A percentile compares a stretch with the other conserved stretches of the same genome.
These are phyloP conservation scores for Cutaneotrichosporon cutaneum DNA, from an alignment of 1,284 basidiomycete genomes.

Conservation along the genomic window DNA sequence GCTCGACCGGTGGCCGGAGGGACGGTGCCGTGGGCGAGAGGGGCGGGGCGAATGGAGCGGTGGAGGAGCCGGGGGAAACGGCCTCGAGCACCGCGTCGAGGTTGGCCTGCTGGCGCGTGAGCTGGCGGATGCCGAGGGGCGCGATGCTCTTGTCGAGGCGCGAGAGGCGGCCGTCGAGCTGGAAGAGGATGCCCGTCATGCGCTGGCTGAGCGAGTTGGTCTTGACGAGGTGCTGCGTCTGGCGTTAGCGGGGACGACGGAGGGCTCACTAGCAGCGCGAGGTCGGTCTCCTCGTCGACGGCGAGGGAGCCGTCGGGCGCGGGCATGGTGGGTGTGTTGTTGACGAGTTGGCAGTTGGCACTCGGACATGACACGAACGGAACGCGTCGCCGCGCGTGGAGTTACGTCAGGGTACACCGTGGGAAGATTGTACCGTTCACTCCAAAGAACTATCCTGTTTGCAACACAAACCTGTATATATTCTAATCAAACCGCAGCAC, in stretches of 20 bases:
- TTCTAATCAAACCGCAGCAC: no score
- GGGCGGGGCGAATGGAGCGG: background rate
- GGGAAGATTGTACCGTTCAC: no score
- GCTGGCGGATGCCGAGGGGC: constrained; percentile 48
- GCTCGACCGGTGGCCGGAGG: background rate
- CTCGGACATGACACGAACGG: background rate
- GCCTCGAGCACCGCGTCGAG: constrained; percentile 15
- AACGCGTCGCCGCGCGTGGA: background rate
- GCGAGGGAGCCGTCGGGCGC: constrained; percentile 15
- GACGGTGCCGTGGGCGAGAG: background rate
- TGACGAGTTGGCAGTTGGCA: background rate
- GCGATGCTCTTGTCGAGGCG: constrained; percentile 51
- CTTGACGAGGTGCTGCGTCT: constrained; percentile 52
- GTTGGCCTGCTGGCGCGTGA: constrained; percentile 27
- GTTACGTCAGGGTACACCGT: background rate
- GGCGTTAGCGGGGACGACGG: no score
- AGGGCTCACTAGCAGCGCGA: constrained; percentile 51
- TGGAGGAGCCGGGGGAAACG: constrained; percentile 3
- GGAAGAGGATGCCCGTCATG: constrained; percentile 52
- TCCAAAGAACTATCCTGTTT: no score
- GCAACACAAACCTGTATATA: no score
- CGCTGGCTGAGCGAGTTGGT: constrained; percentile 51
- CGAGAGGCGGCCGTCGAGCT: constrained; percentile 49
- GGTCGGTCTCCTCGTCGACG: constrained; percentile 52
- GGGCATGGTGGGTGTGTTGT: constrained; percentile 11